Evolutionary conservation across 2,329 filamentous ascomycete species (phyloP).

Genomic region (Cryphonectria naterciae): DNA sequence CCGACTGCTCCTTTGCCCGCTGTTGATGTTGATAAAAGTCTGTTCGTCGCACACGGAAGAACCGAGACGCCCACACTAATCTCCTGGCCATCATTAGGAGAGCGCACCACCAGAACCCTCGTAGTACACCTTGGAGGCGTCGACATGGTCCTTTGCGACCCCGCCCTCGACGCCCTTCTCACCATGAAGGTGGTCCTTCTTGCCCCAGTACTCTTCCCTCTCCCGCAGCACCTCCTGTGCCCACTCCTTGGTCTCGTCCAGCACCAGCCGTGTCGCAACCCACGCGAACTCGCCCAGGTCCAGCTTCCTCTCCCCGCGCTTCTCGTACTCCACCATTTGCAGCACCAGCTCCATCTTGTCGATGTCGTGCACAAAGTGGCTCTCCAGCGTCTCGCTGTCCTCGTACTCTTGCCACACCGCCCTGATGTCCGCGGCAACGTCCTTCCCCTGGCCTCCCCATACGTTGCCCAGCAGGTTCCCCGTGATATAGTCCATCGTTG

Average conservation of each 20-base stretch:
- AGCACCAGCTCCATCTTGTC: conserved; percentile 95
- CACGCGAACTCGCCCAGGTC: conserved; percentile 87
- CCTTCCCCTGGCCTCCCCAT: conserved; percentile 59
- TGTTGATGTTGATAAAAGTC: not conserved
- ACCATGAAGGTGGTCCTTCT: conserved; percentile 51
- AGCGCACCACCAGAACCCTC: conserved; percentile 28
- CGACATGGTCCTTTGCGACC: conserved; percentile 42
- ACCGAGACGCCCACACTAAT: not conserved
- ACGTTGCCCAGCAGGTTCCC: conserved; percentile 73
- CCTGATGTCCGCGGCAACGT: conserved; percentile 70
- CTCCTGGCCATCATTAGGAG: not conserved
- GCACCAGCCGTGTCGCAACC: conserved; percentile 72
- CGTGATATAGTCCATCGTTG: conserved; percentile 91
- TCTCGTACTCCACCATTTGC: conserved; percentile 98
- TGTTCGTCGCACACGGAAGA: not conserved
- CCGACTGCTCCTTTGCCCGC: not conserved
- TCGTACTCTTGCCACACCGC: conserved; percentile 96
- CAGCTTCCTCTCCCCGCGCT: conserved; percentile 62
- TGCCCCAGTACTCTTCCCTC: conserved; percentile 72
- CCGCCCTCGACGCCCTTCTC: conserved; percentile 47
- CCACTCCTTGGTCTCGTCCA: conserved; percentile 83
- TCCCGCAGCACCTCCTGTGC: conserved; percentile 76
- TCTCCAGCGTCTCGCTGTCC: conserved; percentile 80
- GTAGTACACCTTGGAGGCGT: conserved; percentile 58
- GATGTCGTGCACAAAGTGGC: conserved; percentile 90